phyloP scores from a whole-genome alignment of 345 rosid genomes.

The Murraya paniculata region DNA sequence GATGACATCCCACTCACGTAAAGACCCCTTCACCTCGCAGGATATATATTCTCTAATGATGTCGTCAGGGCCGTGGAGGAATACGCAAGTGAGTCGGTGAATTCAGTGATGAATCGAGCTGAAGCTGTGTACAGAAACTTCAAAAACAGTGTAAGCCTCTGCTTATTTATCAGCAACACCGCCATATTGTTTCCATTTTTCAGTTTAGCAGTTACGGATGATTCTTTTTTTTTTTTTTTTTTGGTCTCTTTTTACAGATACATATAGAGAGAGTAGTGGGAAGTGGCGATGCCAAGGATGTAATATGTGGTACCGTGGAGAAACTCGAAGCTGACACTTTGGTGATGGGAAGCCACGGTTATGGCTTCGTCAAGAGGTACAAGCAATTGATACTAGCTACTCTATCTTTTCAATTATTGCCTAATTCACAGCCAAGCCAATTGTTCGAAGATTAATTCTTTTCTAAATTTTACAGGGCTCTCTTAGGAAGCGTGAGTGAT shows the following conservation, averaged over 20 bases:
- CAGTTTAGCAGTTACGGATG: too few species aligned
- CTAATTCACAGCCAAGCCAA: background rate
- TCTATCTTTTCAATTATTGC: background rate
- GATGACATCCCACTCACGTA: background rate
- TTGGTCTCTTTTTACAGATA: conserved; percentile 39
- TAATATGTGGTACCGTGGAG: conserved; percentile 64
- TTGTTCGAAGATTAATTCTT: background rate
- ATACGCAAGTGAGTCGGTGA: conserved; percentile 49
- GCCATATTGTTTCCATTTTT: background rate
- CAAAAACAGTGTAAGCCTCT: conserved; percentile 23
- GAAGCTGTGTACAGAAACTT: conserved; percentile 51
- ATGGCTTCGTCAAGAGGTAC: conserved; percentile 90
- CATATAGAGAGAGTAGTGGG: conserved; percentile 56
- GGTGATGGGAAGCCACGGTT: conserved; percentile 96
- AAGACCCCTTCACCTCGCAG: conserved; percentile 26
- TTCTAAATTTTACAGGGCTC: conserved; percentile 43
- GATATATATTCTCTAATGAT: conserved; percentile 53
- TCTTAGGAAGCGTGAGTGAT: conserved; percentile 88
- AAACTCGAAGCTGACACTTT: conserved; percentile 69
- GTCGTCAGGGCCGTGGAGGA: conserved; percentile 43
- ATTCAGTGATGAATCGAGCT: conserved; percentile 74
- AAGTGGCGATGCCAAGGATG: conserved; percentile 85
- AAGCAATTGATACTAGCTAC: background rate
- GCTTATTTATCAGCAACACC: too few species aligned
- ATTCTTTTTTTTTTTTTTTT: too few species aligned